Conservation (phyloP, 805 yeast species). For the Ogataea pini region DNA sequence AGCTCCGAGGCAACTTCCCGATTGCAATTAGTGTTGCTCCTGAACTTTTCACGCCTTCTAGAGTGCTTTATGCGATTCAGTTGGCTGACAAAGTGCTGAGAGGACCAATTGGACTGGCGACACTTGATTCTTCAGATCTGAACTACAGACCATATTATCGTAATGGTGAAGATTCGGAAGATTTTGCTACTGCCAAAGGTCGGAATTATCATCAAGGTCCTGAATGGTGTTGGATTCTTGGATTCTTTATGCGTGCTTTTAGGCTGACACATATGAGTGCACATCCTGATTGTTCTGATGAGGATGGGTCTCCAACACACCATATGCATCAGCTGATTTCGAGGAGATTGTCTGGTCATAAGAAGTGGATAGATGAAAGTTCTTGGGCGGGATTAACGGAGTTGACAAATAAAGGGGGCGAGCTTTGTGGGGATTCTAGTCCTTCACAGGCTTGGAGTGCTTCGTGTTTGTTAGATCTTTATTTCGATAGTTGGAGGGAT, state of each 20-base stretch:
- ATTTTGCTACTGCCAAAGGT: slow-evolving; percentile 92
- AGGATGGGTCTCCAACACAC: slow-evolving; percentile 43
- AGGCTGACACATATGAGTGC: slow-evolving; percentile 49
- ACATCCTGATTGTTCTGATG: slow-evolving; percentile 38
- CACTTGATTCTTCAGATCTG: slow-evolving; percentile 89
- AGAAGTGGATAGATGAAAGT: slow-evolving; percentile 68
- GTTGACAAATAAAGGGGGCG: slow-evolving; percentile 86
- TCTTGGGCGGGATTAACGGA: slow-evolving; percentile 95
- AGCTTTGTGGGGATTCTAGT: slow-evolving; percentile 77
- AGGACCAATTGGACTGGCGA: slow-evolving; percentile 90
- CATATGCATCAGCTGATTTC: slow-evolving; percentile 61
- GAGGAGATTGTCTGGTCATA: slow-evolving; percentile 61
- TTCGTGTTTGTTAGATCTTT: slow-evolving; percentile 79
- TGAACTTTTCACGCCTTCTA: slow-evolving; percentile 67
- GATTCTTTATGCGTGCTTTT: slow-evolving; percentile 83
- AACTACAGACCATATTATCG: slow-evolving; percentile 89
- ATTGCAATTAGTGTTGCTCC: slow-evolving; percentile 96
- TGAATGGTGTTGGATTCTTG: slow-evolving; percentile 95
- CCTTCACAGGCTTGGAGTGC: slow-evolving; percentile 98
- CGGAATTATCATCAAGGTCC: slow-evolving; percentile 98
- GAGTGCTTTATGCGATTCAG: slow-evolving; percentile 64
- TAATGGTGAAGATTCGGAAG: slow-evolving; percentile 77
- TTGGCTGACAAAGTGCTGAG: slow-evolving; percentile 72
- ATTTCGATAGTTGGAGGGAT: slow-evolving; percentile 56
- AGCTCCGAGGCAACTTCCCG: slow-evolving; percentile 86